Base-by-base conservation (phyloP, 495 filamentous ascomycete species). In the Hypoxylon lenormandii region DNA sequence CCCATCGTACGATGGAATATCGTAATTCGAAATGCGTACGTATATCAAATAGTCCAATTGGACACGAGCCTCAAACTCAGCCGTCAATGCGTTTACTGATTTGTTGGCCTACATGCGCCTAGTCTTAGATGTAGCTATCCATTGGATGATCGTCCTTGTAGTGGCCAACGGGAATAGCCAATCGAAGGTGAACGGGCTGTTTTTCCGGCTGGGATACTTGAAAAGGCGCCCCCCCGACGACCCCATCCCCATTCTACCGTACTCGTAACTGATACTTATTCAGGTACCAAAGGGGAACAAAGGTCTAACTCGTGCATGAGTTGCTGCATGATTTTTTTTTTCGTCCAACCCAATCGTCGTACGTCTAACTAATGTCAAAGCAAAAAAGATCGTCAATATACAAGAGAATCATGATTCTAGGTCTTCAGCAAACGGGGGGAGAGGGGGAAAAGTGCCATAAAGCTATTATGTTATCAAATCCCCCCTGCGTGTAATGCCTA, bases 1-100 rank as follows among this genome's bases (percentile, higher is more conserved):
- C 30, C 45, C 61, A 71, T 71, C 68, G 59, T 71, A 71, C 68
- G 68, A 71, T 66, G 57, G 50, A 55, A 54, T 66, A 71, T 71
- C 68, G 63, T 59, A 66, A 71, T 63, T 66, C 57, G 26, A 70
- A 57, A 12, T 52, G 30, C 38, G 47, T 60, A 55, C 48, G 42
- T 60, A 62, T 49, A 43, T 69, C 30, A 23, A 47, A 70, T 58
- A 70, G 56, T 45, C 67, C 61, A 70, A 70, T 70, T 70, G 55
- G 67, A 65, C 67, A 56, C 67, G 45, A 65, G 61, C 67, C 67
- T 70, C 67, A 69, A 69, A 54, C 53, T 66, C 52, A 66, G 58
- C 62, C 52, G 62, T 71, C 62, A 59, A 66, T 66, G 68, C 62
- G 62, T 54, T 33, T 71, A 71, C 38, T 62, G 67, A 71, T 71